A percentile compares a stretch with the other conserved stretches of the same genome.
phyloP scores from a whole-genome alignment of 352 stramenopile genomes.

The Pythium plurisporium region DNA sequence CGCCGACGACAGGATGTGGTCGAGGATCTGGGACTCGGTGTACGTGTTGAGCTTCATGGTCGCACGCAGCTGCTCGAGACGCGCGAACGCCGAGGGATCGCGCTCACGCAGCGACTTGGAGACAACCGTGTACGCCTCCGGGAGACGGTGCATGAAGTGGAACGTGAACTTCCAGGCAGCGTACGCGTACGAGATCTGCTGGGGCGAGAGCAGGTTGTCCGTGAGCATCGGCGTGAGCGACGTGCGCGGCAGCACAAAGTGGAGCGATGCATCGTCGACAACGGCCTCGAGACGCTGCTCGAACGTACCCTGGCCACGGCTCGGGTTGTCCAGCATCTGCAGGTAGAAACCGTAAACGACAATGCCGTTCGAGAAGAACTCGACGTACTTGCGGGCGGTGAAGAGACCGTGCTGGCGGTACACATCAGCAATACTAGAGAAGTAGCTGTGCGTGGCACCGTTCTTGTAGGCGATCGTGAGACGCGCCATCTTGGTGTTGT shows the following conservation, averaged over 20 bases:
- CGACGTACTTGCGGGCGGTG: constrained; percentile 77
- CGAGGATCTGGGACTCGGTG: constrained; percentile 83
- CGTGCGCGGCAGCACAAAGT: constrained; percentile 81
- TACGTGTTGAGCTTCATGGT: constrained; percentile 88
- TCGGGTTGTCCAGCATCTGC: constrained; percentile 58
- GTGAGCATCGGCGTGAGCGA: constrained; percentile 81
- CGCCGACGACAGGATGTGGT: constrained; percentile 75
- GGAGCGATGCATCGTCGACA: constrained; percentile 70
- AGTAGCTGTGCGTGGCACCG: constrained; percentile 81
- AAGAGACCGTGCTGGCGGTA: constrained; percentile 84
- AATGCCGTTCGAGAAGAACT: constrained; percentile 84
- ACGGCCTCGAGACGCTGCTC: constrained; percentile 60
- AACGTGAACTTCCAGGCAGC: constrained; percentile 86
- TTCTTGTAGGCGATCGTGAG: constrained; percentile 74
- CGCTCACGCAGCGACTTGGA: constrained; percentile 74
- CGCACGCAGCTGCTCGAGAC: constrained; percentile 68
- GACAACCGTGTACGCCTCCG: constrained; percentile 74
- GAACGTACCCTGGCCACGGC: constrained; percentile 49
- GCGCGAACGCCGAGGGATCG: constrained; percentile 67
- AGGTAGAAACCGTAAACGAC: constrained; percentile 86
- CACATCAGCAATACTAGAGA: constrained; percentile 81
- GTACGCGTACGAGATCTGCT: constrained; percentile 84
- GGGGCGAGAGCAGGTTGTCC: constrained; percentile 62
- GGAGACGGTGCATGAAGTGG: constrained; percentile 84
- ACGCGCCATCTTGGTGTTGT: constrained; percentile 74